Evolutionary conservation across 768 basidiomycete species (phyloP), one percentile per base, ranked within the genome.

Genomic region (Tulasnella sp.): DNA sequence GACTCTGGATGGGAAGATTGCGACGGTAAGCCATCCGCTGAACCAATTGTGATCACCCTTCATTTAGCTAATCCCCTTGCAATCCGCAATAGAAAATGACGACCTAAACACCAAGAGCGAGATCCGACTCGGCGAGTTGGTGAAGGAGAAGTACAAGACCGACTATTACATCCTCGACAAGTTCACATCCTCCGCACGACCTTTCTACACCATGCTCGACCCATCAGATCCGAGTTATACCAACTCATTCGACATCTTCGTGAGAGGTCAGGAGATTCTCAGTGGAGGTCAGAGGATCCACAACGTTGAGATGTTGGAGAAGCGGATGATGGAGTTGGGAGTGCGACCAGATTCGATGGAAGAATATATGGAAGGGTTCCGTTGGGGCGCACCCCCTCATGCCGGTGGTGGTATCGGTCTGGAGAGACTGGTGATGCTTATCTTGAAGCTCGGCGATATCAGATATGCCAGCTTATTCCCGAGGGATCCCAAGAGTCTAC

Each of bases 111-210:
- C 95, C 19, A 85, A 88, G 69, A 93, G 93, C 70, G 95, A 99
- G 74, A 94, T 88, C 75, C 79, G 86, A 62, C 84, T 99, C 34
- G 95, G 95, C 24, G 76, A 84, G 49, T 74, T 98, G 58, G 83
- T 99, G 67, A 90, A 86, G 70, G 85, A 81, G 54, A 96, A 95
- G 73, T 94, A 95, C 70, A 83, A 91, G 67, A 97, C 90, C 48
- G 95, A 99, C 73, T 99, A 96, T 76, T 99, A 88, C 75, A 97
- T 98, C 72, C 84, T 99, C 66, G 95, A 99, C 78, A 99, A 98
- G 73, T 99, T 98, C 80, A 94, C 95, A 3, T 79, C 93, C 72
- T 85, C 79, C 38, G 82, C 97, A 60, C 87, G 95, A 56, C 95
- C 95, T 1, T 99, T 99, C 76, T 99, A 99, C 74, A 99, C 95